phyloP scores from a whole-genome alignment of 495 filamentous ascomycete species.

The Xylaria venustula region DNA sequence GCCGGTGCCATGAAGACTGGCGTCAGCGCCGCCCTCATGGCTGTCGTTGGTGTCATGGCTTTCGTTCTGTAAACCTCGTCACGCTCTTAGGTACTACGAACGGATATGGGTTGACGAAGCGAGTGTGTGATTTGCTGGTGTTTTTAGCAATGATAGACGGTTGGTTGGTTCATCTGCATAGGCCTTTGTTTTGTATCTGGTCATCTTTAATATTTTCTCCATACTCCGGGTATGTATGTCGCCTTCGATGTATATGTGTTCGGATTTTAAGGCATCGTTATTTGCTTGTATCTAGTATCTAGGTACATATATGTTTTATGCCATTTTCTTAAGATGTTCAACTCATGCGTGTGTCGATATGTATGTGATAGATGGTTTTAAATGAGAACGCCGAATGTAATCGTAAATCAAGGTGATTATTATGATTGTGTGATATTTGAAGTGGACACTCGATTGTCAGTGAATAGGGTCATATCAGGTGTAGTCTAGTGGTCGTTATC shows the following conservation, averaged over 20 bases:
- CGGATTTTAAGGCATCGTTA: neutral
- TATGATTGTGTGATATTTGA: no score
- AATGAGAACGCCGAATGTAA: no score
- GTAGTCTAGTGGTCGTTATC: no score
- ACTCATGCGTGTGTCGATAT: neutral
- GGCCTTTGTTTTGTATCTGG: neutral
- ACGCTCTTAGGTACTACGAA: neutral
- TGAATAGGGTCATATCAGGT: no score
- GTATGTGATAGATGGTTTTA: neutral
- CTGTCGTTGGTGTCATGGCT: conserved; percentile 27
- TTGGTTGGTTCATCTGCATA: neutral
- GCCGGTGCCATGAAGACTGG: conserved; percentile 26
- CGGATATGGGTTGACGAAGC: conserved; percentile 3
- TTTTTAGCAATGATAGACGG: conserved; percentile 1
- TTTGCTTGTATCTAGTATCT: conserved; percentile 10
- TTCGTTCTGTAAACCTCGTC: conserved; percentile 26
- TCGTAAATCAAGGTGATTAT: no score
- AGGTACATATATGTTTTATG: conserved; percentile 4
- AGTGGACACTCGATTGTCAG: no score
- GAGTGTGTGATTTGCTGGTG: neutral
- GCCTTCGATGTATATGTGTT: conserved; percentile 7
- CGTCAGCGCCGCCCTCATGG: conserved; percentile 29
- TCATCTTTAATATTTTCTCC: neutral
- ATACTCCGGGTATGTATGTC: conserved; percentile 1
- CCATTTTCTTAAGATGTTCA: neutral